Percentiles rank a stretch among this genome's conserved stretches.
Evolutionary conservation across 257 asterid genomes (phyloP).

Genomic region (Penstemon newberryi): DNA sequence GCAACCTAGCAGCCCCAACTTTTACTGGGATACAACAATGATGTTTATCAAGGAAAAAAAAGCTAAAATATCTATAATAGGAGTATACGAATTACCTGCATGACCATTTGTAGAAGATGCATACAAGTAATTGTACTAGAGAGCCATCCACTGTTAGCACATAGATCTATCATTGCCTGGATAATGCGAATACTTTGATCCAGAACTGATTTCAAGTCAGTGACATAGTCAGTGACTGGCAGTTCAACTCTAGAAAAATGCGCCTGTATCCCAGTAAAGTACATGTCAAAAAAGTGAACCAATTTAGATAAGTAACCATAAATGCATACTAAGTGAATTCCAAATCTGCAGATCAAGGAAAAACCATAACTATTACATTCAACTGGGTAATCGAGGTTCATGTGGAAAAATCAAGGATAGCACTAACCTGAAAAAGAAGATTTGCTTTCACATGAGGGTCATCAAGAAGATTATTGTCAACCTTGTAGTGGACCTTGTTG

Average conservation of each 20-base stretch:
- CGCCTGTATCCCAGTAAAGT: conserved; percentile 59
- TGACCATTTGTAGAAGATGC: conserved; percentile 96
- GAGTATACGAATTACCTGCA: conserved; percentile 67
- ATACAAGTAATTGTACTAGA: conserved; percentile 84
- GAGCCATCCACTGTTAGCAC: conserved; percentile 99
- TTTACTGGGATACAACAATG: conserved; percentile 7
- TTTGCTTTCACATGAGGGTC: conserved; percentile 98
- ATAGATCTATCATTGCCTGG: conserved; percentile 98
- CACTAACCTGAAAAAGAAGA: conserved; percentile 85
- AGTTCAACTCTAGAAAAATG: conserved; percentile 84
- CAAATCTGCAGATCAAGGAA: conserved; percentile 8
- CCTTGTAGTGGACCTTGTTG: conserved; percentile 65
- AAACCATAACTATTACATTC: conserved; percentile 1
- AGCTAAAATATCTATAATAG: conserved; percentile 13
- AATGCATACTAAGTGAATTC: conserved; percentile 8
- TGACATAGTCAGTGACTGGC: conserved; percentile 85
- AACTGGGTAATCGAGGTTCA: conserved; percentile 15
- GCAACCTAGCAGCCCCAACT: neutral
- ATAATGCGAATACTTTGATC: conserved; percentile 95
- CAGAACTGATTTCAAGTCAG: conserved; percentile 90
- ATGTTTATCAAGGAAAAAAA: conserved; percentile 7
- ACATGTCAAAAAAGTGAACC: conserved; percentile 20
- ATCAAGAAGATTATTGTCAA: conserved; percentile 84
- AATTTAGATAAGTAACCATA: conserved; percentile 22
- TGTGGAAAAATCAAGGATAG: conserved; percentile 24